A percentile compares a stretch with the other conserved stretches of the same genome.
Evolutionary conservation across 768 basidiomycete genomes (phyloP).

Genomic region (Auricularia sp.): DNA sequence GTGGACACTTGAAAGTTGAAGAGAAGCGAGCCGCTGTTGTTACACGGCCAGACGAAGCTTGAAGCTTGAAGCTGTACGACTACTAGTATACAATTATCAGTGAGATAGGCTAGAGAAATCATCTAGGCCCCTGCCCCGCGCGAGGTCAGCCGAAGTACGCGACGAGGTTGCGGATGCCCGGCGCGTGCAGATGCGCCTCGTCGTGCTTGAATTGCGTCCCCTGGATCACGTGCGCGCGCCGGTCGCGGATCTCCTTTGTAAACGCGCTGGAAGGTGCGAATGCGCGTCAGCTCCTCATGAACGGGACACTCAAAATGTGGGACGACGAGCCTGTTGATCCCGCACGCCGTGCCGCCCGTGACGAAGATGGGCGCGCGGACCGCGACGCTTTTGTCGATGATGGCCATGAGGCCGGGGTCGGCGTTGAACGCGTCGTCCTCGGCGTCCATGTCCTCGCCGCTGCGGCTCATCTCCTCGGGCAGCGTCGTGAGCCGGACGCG

Average conservation of each 20-base stretch:
- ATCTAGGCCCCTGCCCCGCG: neutral
- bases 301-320: neutral
- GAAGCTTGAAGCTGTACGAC: no score
- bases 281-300: conserved; percentile 11
- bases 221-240: conserved; percentile 22
- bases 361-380: conserved; percentile 41
- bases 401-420: conserved; percentile 44
- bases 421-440: conserved; percentile 15
- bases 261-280: conserved; percentile 33
- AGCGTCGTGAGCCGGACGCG: conserved; percentile 37
- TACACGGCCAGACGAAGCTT: no score
- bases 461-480: conserved; percentile 22
- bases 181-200: neutral
- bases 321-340: conserved; percentile 34
- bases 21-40: no score
- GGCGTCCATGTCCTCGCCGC: conserved; percentile 13
- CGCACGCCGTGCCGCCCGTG: conserved; percentile 38
- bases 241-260: conserved; percentile 42
- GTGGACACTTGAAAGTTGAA: no score
- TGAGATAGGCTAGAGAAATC: neutral
- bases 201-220: conserved; percentile 9
- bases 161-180: conserved; percentile 30
- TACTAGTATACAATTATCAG: neutral
- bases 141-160: conserved; percentile 33
- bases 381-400: conserved; percentile 49